Percentiles rank a stretch among this genome's conserved stretches.
phyloP scores from a whole-genome alignment of 2,329 filamentous ascomycete species.

The Alternaria consortialis region DNA sequence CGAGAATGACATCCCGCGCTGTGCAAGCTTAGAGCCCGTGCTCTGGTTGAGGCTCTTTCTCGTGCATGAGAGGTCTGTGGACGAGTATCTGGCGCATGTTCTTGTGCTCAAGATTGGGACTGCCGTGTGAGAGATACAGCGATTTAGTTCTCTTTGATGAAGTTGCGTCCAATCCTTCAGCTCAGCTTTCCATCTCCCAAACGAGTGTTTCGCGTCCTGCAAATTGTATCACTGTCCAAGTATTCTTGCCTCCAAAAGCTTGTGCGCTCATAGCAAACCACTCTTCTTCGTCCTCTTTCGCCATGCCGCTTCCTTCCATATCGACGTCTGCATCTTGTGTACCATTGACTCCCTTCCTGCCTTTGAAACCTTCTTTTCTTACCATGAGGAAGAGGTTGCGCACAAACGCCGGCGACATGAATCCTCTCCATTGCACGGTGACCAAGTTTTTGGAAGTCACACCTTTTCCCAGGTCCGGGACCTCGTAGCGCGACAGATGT shows the following conservation, averaged over 20 bases:
- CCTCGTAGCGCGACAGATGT: slow-evolving; percentile 73
- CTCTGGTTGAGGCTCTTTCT: background rate
- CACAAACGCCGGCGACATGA: slow-evolving; percentile 51
- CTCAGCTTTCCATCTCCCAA: slow-evolving; percentile 43
- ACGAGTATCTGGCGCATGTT: background rate
- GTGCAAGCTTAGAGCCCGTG: background rate
- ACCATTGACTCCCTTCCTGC: slow-evolving; percentile 14
- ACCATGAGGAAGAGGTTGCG: slow-evolving; percentile 38
- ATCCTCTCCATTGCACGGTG: slow-evolving; percentile 55
- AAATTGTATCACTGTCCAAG: slow-evolving; percentile 47
- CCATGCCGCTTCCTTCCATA: slow-evolving; percentile 10
- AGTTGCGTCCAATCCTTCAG: background rate
- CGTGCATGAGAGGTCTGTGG: background rate
- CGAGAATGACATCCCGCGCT: background rate
- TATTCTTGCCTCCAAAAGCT: slow-evolving; percentile 37
- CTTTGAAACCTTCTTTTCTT: slow-evolving; percentile 30
- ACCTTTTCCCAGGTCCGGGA: slow-evolving; percentile 57
- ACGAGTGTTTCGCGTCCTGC: slow-evolving; percentile 42
- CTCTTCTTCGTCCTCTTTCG: slow-evolving; percentile 22
- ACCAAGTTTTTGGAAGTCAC: slow-evolving; percentile 38
- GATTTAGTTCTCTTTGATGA: background rate
- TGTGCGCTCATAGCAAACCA: slow-evolving; percentile 47
- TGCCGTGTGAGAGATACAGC: background rate
- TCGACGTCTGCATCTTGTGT: slow-evolving; percentile 21
- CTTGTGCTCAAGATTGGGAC: background rate